Conservation (phyloP, 805 yeast genomes). For the Hyphopichia homilentoma region DNA sequence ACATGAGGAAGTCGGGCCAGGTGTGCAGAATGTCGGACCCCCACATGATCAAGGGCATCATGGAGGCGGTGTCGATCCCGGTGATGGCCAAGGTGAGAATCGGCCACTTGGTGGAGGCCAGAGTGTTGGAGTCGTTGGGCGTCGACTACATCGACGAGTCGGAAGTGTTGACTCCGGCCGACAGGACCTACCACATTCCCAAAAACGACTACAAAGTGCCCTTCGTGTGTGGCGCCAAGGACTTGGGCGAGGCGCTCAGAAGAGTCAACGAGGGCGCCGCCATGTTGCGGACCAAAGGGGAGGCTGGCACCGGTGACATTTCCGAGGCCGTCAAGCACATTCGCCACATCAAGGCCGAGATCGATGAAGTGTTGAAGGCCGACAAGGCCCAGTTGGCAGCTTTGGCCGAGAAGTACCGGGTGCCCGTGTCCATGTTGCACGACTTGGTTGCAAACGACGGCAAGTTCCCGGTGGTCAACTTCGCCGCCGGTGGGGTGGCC, state of each 20-base stretch:
- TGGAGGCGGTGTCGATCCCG: slow-evolving; percentile 66
- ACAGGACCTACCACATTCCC: slow-evolving; percentile 59
- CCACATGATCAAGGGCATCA: slow-evolving; percentile 67
- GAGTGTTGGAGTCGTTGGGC: slow-evolving; percentile 64
- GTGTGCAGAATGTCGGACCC: slow-evolving; percentile 89
- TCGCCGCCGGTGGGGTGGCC: slow-evolving; percentile 88
- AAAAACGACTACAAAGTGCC: slow-evolving; percentile 64
- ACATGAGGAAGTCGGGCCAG: slow-evolving; percentile 76
- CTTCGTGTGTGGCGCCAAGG: slow-evolving; percentile 80
- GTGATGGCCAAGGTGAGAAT: slow-evolving; percentile 87
- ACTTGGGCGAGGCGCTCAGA: slow-evolving; percentile 78
- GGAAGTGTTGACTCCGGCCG: slow-evolving; percentile 83
- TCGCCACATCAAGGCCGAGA: slow-evolving; percentile 54
- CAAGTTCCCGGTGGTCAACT: slow-evolving; percentile 75
- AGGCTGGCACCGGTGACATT: slow-evolving; percentile 86
- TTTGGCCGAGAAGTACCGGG: slow-evolving; percentile 56
- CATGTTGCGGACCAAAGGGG: slow-evolving; percentile 84
- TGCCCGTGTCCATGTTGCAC: slow-evolving; percentile 52
- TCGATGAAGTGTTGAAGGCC: slow-evolving; percentile 41
- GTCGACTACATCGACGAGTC: slow-evolving; percentile 82
- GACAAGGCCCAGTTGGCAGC: slow-evolving; percentile 39
- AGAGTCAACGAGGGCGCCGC: slow-evolving; percentile 82
- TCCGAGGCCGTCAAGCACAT: slow-evolving; percentile 80
- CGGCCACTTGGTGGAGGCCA: slow-evolving; percentile 82
- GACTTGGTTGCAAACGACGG: slow-evolving; percentile 49